Base-by-base conservation (phyloP, 768 basidiomycete genomes). In the Lactarius sp. region DNA sequence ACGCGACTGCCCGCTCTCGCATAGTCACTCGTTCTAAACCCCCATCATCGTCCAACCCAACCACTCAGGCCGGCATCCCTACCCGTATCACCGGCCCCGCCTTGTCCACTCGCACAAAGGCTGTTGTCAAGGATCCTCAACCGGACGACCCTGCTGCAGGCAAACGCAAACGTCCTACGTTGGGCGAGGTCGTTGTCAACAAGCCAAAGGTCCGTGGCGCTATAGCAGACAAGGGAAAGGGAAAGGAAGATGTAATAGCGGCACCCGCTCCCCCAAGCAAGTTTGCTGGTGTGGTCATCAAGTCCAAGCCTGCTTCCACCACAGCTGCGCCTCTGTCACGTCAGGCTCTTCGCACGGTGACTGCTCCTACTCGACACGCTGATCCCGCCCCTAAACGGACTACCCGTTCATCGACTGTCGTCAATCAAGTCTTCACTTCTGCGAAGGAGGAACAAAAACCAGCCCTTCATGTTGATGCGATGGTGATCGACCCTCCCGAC, bases 81-180 rank as follows among this genome's bases (percentile, higher is more conserved):
- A 70, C 69, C 41, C 80, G 78, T 69, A 78, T 75, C 69, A 77
- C 77, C 52, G 69, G 72, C 50, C 73, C 82, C 31, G 82, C 84
- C 41, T 79, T 80, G 52, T 79, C 84, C 57, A 81, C 83, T 54
- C 75, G 79, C 69, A 79, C 82, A 34, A 85, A 85, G 74, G 67
- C 58, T 42, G 72, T 72, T 54, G 72, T 74, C 6, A 76, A 77
- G 5, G 75, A 78, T 49, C 75, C 80, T 70, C 79, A 66, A 73
- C 75, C 65, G 80, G 69, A 73, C 22, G 83, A 86, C 49, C 75
- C 76, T 14, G 74, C 77, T 20, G 76, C 77, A 2, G 83, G 81
- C 39, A 90, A 90, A 72, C 82, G 89, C 60, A 92, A 91, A 73
- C 86, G 90, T 20, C 85, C 86, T 54, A 88, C 85, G 0, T 78